Percentiles rank a stretch among this genome's conserved stretches.
Conservation (phyloP, 805 yeast genomes). For the Metschnikowia lochheadii region DNA sequence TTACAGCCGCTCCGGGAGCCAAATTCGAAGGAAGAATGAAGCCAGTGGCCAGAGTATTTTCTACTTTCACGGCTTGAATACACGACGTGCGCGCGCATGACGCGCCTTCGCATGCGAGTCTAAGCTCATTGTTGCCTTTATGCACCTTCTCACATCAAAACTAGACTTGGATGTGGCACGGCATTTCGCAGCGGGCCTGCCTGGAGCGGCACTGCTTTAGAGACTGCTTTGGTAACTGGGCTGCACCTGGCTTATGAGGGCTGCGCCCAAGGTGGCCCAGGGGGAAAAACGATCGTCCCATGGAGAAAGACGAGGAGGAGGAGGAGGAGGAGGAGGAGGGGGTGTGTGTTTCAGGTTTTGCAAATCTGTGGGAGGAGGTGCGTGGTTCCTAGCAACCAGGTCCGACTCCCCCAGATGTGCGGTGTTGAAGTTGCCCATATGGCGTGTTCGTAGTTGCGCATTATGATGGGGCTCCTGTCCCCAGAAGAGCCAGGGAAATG, state of each 20-base stretch:
- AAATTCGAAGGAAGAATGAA: neutral
- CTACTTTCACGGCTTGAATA: conserved; percentile 4
- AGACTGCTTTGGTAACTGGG: neutral
- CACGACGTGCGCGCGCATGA: conserved; percentile 5
- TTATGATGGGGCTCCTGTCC: neutral
- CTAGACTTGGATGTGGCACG: neutral
- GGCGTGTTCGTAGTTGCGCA: neutral
- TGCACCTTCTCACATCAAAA: neutral
- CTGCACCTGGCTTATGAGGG: neutral
- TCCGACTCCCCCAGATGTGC: neutral
- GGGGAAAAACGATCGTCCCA: neutral
- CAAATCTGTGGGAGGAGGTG: neutral
- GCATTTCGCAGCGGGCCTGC: conserved; percentile 1
- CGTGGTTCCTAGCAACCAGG: neutral
- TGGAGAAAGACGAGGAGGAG: no score
- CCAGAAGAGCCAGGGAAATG: neutral
- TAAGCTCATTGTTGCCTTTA: conserved; percentile 6
- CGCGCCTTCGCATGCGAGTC: conserved; percentile 5
- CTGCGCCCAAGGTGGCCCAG: neutral
- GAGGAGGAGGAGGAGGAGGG: no score
- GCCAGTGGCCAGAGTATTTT: conserved; percentile 4
- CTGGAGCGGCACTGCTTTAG: neutral
- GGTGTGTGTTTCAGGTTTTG: neutral
- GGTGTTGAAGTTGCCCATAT: neutral
- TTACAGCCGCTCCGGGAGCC: neutral